Conservation (phyloP, 768 basidiomycete species). For the Lentinus brumalis region DNA sequence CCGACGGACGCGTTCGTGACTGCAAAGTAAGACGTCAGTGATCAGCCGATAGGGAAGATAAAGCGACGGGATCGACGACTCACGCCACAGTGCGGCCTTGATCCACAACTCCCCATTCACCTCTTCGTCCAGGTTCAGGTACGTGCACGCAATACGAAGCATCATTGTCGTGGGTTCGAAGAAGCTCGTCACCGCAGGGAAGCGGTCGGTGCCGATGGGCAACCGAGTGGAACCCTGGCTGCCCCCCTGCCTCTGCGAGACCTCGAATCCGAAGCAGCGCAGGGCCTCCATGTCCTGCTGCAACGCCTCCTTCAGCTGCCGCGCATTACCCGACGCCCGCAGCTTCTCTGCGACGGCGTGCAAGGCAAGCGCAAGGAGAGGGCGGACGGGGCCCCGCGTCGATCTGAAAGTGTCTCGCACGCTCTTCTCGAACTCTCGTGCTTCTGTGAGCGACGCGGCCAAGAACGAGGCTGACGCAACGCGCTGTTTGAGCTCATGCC, state of each 20-base stretch:
- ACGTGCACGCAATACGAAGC: conserved; percentile 14
- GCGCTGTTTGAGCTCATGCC: background rate
- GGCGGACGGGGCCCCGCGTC: conserved; percentile 8
- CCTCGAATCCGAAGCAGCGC: conserved; percentile 9
- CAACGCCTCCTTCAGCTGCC: conserved; percentile 6
- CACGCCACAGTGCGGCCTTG: conserved; percentile 13
- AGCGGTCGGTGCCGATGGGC: conserved; percentile 7
- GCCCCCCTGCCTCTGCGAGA: background rate
- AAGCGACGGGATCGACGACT: background rate
- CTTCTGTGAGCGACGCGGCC: conserved; percentile 1
- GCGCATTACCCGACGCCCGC: conserved; percentile 3
- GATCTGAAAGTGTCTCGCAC: conserved; percentile 12
- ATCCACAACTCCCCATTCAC: conserved; percentile 13
- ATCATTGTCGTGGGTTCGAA: conserved; percentile 9
- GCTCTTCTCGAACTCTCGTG: conserved; percentile 8
- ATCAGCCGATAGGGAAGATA: background rate
- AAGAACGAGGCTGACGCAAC: background rate
- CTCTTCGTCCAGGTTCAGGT: conserved; percentile 3
- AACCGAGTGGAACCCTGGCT: background rate
- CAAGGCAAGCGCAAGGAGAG: conserved; percentile 11
- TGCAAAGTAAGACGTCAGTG: background rate
- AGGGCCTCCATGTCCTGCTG: conserved; percentile 8
- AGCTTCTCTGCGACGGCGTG: conserved; percentile 17
- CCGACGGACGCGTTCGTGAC: conserved; percentile 14
- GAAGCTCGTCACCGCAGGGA: conserved; percentile 14